A percentile compares a stretch with the other conserved stretches of the same genome.
Conservation (phyloP, 345 rosid genomes). For the Firmiana major region DNA sequence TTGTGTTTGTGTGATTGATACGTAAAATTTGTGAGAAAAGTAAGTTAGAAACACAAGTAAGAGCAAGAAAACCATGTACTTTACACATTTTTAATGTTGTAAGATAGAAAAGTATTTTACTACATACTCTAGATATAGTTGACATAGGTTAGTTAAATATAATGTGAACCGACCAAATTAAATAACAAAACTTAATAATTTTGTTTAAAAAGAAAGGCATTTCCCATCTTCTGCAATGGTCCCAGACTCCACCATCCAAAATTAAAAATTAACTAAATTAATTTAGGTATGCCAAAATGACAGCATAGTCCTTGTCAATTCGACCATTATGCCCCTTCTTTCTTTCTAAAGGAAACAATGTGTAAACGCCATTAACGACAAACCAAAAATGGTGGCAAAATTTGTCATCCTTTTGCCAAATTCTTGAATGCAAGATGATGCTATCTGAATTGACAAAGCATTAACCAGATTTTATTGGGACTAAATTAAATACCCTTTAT, state of each 20-base stretch:
- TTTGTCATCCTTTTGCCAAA: neutral
- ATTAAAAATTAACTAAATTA: neutral
- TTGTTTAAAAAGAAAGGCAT: too few relatives aligned
- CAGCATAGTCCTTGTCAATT: neutral
- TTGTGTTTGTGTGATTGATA: too few relatives aligned
- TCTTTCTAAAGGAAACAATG: neutral
- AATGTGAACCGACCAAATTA: neutral
- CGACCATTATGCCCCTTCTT: neutral
- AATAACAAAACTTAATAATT: neutral
- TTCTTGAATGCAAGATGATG: neutral
- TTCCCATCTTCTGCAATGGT: neutral
- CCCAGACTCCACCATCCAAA: slow-evolving; percentile 7
- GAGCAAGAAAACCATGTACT: neutral
- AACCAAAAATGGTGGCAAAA: neutral
- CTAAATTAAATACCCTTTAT: neutral
- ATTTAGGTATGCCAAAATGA: neutral
- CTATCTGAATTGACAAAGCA: neutral
- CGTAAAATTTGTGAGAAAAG: neutral
- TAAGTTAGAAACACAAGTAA: neutral
- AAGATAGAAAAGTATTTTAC: neutral
- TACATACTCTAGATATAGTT: neutral
- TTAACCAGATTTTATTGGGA: neutral
- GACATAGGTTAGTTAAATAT: neutral
- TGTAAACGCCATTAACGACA: neutral
- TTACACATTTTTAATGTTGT: neutral